Evolutionary conservation across 176 grass and related monocot genomes (phyloP).

Genomic region (Rhynchospora tenuis): DNA sequence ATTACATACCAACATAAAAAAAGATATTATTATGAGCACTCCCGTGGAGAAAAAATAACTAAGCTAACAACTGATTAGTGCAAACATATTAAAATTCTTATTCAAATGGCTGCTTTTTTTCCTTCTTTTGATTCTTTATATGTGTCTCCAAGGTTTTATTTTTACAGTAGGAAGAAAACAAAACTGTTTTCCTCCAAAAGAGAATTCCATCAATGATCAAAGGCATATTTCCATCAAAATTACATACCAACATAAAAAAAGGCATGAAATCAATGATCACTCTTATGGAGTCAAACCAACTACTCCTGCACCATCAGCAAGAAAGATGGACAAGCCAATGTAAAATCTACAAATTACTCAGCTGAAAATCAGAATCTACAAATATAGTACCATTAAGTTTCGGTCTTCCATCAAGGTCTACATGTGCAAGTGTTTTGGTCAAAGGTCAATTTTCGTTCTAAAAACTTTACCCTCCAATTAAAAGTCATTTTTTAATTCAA

Average conservation of each 20-base stretch:
- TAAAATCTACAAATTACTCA: background rate
- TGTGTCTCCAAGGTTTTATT: background rate
- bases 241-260: background rate
- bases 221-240: background rate
- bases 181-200: background rate
- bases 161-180: background rate
- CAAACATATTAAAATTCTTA: background rate
- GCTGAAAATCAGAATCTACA: background rate
- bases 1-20: background rate
- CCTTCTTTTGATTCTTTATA: background rate
- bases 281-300: conserved; percentile 22
- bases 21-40: conserved; percentile 11
- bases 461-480: background rate
- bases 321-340: background rate
- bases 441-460: background rate
- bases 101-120: background rate
- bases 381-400: background rate
- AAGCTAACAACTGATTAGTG: background rate
- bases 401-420: background rate
- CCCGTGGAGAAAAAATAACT: conserved; percentile 11
- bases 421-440: background rate
- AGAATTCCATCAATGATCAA: background rate
- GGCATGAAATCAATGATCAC: background rate
- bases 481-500: background rate
- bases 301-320: conserved; percentile 20